These are phyloP conservation scores for Seminavis robusta DNA, from an alignment of 108 stramenopile species.

Conservation along the genomic window DNA sequence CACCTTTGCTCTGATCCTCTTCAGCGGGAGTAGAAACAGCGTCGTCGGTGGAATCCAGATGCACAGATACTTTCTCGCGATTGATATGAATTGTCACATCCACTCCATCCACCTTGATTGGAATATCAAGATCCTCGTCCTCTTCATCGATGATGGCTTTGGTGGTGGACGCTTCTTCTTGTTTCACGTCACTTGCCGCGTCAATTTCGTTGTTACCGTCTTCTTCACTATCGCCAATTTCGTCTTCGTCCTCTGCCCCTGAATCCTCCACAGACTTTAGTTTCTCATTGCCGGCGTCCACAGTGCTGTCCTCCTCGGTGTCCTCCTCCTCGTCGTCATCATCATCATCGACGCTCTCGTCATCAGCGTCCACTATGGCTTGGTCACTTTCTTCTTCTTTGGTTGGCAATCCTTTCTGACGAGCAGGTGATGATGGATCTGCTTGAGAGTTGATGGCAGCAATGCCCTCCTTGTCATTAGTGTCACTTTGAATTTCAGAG, in stretches of 20 bases:
- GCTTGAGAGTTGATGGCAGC: too few species aligned
- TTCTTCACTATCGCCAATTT: too few species aligned
- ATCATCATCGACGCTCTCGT: constrained; percentile 19
- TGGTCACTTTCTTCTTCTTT: constrained; percentile 13
- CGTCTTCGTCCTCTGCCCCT: neutral
- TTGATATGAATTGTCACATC: neutral
- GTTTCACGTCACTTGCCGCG: too few species aligned
- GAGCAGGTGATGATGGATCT: too few species aligned
- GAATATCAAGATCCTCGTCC: neutral
- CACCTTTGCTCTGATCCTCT: neutral
- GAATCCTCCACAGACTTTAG: neutral
- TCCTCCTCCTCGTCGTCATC: neutral
- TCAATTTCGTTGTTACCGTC: too few species aligned
- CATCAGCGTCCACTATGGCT: constrained; percentile 1
- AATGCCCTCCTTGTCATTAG: too few species aligned
- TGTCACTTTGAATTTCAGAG: too few species aligned
- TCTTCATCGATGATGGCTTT: neutral
- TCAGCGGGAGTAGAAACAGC: neutral
- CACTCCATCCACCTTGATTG: neutral
- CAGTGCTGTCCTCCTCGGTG: neutral
- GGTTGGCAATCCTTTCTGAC: too few species aligned
- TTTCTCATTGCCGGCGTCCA: neutral
- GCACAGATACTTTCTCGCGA: neutral
- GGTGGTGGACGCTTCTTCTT: too few species aligned
- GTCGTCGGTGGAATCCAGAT: too few species aligned